A percentile compares a stretch with the other conserved stretches of the same genome.
phyloP scores from a whole-genome alignment of 768 basidiomycete genomes.

The Lactarius quietus region DNA sequence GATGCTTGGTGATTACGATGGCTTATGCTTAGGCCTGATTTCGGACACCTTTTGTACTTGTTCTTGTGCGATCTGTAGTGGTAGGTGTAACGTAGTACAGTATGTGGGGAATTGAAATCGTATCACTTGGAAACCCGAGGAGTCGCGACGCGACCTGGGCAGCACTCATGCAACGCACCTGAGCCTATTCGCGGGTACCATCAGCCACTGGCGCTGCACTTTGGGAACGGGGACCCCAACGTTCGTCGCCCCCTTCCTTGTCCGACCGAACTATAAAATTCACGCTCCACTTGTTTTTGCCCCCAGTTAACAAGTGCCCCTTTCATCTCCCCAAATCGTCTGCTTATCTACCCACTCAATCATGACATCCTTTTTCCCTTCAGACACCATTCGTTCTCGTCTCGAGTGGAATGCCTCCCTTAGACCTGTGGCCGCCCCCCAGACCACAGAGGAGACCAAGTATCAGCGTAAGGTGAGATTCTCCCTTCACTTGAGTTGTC shows the following conservation, averaged over 20 bases:
- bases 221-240: constrained; percentile 10
- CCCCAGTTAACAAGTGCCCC: not conserved
- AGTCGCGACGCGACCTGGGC: constrained; percentile 12
- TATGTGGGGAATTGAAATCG: not conserved
- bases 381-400: constrained; percentile 56
- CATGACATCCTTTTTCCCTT: constrained; percentile 26
- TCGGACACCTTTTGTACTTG: constrained; percentile 3
- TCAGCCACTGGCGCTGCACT: not conserved
- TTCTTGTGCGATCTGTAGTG: constrained; percentile 13
- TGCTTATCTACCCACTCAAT: not conserved
- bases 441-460: constrained; percentile 76
- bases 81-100: constrained; percentile 10
- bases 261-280: constrained; percentile 8
- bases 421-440: constrained; percentile 65
- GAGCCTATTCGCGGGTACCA: constrained; percentile 12
- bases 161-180: constrained; percentile 1
- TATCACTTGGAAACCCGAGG: not conserved
- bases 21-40: constrained; percentile 4
- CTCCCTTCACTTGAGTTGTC: constrained; percentile 7
- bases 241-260: constrained; percentile 5
- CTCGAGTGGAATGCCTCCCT: constrained; percentile 91
- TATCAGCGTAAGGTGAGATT: constrained; percentile 80
- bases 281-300: not conserved
- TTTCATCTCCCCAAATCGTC: constrained; percentile 1
- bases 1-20: constrained; percentile 11